Evolutionary conservation across 345 rosid genomes (phyloP).

Genomic region (Syzygium grande): DNA sequence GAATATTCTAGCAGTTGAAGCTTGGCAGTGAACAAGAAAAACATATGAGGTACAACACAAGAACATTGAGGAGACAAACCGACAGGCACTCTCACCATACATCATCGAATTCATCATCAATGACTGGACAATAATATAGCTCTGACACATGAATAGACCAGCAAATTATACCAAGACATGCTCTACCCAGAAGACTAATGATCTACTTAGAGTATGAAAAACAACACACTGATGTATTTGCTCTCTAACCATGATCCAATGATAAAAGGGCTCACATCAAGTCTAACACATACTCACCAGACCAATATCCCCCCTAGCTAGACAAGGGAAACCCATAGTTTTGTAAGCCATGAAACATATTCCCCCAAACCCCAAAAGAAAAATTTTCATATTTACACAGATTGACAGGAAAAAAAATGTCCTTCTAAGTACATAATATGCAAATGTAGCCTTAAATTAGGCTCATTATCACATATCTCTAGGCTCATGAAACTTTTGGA

Average conservation of each 20-base stretch:
- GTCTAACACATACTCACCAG: background rate
- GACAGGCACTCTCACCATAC: background rate
- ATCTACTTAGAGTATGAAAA: background rate
- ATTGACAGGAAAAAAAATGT: background rate
- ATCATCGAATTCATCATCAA: background rate
- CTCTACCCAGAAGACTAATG: background rate
- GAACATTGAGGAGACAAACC: background rate
- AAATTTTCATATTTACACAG: background rate
- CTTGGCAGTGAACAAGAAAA: background rate
- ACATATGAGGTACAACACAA: background rate
- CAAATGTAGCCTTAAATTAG: background rate
- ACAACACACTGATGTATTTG: background rate
- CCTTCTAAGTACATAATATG: background rate
- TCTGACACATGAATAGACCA: background rate
- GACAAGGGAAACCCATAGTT: background rate
- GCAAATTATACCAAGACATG: background rate
- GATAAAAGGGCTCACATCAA: background rate
- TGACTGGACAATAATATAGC: background rate
- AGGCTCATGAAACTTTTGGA: background rate
- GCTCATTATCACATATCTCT: background rate
- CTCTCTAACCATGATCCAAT: background rate
- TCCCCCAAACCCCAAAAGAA: background rate
- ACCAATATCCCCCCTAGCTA: background rate
- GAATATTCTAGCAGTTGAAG: background rate
- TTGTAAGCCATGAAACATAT: background rate